These are phyloP conservation scores for Cucurbita moschata DNA, from an alignment of 306 rosid genomes.

Conservation along the genomic window DNA sequence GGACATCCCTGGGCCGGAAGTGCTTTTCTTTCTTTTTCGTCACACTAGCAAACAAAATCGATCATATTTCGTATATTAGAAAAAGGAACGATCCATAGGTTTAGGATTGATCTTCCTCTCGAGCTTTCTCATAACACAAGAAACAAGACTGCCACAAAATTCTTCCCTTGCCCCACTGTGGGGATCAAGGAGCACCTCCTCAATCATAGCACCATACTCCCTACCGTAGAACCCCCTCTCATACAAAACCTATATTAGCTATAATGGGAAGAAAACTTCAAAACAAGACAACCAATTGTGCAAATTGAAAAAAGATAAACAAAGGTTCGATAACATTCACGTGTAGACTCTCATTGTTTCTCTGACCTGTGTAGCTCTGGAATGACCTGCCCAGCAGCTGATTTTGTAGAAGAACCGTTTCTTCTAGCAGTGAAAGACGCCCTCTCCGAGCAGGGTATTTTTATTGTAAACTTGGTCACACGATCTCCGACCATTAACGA, in stretches of 20 bases:
- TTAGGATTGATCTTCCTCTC: no score
- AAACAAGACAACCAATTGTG: neutral
- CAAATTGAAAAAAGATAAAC: neutral
- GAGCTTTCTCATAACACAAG: neutral
- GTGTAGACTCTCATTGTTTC: neutral
- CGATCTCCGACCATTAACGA: slow-evolving; percentile 68
- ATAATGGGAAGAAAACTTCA: neutral
- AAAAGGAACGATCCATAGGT: no score
- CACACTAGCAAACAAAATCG: no score
- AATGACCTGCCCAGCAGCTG: slow-evolving; percentile 79
- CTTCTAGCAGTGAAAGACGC: slow-evolving; percentile 46
- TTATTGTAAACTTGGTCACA: slow-evolving; percentile 70
- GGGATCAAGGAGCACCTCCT: neutral
- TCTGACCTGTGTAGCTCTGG: slow-evolving; percentile 47
- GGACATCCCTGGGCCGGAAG: no score
- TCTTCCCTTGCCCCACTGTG: neutral
- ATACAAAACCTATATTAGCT: neutral
- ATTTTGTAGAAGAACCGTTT: slow-evolving; percentile 61
- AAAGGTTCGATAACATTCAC: neutral
- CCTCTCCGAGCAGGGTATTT: slow-evolving; percentile 64
- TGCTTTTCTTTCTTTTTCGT: no score
- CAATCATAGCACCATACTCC: neutral
- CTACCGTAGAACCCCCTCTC: neutral
- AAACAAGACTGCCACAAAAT: neutral
- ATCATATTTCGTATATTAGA: no score